Conservation (phyloP, 2,329 filamentous ascomycete genomes). For the Daldinia sp. region DNA sequence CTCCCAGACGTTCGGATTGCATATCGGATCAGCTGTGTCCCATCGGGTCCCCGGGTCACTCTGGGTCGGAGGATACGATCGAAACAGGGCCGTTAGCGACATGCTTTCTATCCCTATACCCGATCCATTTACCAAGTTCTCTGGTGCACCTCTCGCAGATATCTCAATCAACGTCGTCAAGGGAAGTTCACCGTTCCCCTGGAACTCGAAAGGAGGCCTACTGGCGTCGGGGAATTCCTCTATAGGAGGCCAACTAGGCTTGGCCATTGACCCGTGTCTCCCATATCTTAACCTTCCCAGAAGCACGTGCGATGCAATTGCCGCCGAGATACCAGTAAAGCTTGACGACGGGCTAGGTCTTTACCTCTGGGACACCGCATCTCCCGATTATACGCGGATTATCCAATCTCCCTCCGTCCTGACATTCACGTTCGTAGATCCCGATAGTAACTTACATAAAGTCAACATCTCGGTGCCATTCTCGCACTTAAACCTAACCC, state of each 20-base stretch:
- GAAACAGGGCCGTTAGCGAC: slow-evolving; percentile 45
- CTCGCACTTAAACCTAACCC: slow-evolving; percentile 48
- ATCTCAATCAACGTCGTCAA: slow-evolving; percentile 50
- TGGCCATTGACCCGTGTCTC: slow-evolving; percentile 42
- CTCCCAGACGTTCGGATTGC: slow-evolving; percentile 51
- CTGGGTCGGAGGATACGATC: slow-evolving; percentile 49
- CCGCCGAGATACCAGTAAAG: slow-evolving; percentile 47
- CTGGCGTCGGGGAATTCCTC: slow-evolving; percentile 34
- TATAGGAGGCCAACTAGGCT: slow-evolving; percentile 33
- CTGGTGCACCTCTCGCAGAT: slow-evolving; percentile 45
- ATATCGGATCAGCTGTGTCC: slow-evolving; percentile 47
- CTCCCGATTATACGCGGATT: slow-evolving; percentile 44
- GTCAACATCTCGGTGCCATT: slow-evolving; percentile 53
- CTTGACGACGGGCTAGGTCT: slow-evolving; percentile 46
- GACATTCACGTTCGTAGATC: slow-evolving; percentile 47
- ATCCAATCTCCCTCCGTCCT: slow-evolving; percentile 50
- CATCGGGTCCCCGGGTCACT: slow-evolving; percentile 44
- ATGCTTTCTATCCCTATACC: slow-evolving; percentile 26
- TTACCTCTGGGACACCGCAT: slow-evolving; percentile 50
- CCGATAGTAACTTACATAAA: slow-evolving; percentile 37
- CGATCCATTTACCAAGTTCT: background rate
- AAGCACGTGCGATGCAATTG: slow-evolving; percentile 50
- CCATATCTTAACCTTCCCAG: slow-evolving; percentile 51
- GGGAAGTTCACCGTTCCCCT: slow-evolving; percentile 49
- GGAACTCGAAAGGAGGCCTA: slow-evolving; percentile 38